These are phyloP conservation scores for Aureobasidium sp. DNA, from an alignment of 2,329 filamentous ascomycete species.

Conservation along the genomic window DNA sequence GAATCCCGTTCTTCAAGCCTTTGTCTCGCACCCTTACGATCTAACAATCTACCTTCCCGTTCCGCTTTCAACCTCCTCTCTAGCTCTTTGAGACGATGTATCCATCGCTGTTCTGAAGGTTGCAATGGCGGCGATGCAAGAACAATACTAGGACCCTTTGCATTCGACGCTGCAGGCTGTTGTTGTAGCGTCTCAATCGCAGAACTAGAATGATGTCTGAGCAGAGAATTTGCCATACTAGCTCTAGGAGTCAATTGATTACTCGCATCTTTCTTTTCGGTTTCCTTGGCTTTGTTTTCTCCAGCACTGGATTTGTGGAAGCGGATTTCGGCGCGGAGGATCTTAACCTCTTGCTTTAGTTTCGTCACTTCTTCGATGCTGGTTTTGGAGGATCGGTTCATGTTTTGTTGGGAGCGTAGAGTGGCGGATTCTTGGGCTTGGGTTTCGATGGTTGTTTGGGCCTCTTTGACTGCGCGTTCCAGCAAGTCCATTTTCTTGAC, in stretches of 20 bases:
- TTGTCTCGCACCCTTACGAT: conserved; percentile 74
- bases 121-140: conserved; percentile 28
- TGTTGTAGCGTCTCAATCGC: conserved; percentile 35
- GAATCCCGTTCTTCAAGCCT: conserved; percentile 66
- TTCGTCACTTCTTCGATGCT: conserved; percentile 48
- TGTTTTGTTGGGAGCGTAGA: conserved; percentile 17
- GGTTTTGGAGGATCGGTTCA: conserved; percentile 20
- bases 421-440: conserved; percentile 33
- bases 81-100: conserved; percentile 75
- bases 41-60: conserved; percentile 73
- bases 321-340: conserved; percentile 53
- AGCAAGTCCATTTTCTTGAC: conserved; percentile 81
- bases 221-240: conserved; percentile 42
- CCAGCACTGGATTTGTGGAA: conserved; percentile 43
- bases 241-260: conserved; percentile 18
- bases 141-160: conserved; percentile 22
- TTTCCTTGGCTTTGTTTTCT: background rate
- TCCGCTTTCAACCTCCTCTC: conserved; percentile 86
- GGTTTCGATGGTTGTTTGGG: conserved; percentile 41
- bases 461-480: conserved; percentile 67
- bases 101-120: conserved; percentile 65
- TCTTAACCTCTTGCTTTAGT: conserved; percentile 51
- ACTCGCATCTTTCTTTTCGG: conserved; percentile 6
- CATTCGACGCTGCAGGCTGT: background rate
- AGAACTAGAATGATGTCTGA: conserved; percentile 46